Conservation (phyloP, 2,329 filamentous ascomycete species). For the Trichoderma gracile region DNA sequence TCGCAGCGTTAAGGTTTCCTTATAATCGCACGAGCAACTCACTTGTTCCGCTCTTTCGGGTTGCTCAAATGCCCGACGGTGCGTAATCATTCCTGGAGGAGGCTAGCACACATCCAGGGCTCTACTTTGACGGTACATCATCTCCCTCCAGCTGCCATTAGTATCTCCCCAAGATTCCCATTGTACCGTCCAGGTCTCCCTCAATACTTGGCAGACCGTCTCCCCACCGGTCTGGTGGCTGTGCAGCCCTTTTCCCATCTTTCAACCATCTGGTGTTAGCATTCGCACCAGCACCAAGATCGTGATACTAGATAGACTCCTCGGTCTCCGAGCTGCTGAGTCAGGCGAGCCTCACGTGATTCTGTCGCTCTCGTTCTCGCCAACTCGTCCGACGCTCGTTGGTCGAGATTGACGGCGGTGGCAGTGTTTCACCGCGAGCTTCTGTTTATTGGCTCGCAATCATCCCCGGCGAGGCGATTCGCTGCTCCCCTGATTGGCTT, state of each 20-base stretch:
- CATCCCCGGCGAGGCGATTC: conserved; percentile 10
- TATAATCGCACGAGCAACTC: not conserved
- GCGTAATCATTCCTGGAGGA: conserved; percentile 15
- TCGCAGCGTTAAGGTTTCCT: not conserved
- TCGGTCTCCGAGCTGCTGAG: conserved; percentile 12
- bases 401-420: not conserved
- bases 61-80: conserved; percentile 17
- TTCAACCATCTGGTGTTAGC: not conserved
- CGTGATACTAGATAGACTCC: conserved; percentile 4
- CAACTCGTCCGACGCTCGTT: not conserved
- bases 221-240: conserved; percentile 17
- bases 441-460: not conserved
- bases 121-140: not conserved
- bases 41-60: conserved; percentile 16
- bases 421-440: conserved; percentile 19
- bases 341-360: conserved; percentile 10
- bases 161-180: not conserved
- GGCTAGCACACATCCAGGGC: not conserved
- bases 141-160: not conserved
- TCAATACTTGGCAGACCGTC: not conserved
- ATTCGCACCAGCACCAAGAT: not conserved
- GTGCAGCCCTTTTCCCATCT: conserved; percentile 4
- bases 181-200: not conserved
- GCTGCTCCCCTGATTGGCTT: conserved; percentile 12
- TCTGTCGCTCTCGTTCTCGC: not conserved